These are phyloP conservation scores for Hondaea fermentalgiana DNA, from an alignment of 108 stramenopile genomes.

Conservation along the genomic window DNA sequence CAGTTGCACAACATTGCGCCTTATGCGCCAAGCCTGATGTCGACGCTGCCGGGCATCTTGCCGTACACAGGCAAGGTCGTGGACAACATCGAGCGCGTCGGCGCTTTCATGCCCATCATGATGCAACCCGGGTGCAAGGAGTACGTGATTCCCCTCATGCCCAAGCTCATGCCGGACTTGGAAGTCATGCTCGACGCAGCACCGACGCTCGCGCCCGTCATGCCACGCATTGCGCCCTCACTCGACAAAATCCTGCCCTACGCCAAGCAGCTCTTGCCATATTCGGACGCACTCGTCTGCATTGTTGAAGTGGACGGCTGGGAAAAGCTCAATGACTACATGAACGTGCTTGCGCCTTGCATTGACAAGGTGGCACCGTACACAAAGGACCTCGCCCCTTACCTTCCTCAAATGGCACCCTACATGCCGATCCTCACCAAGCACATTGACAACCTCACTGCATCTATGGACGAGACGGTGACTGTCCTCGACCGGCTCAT, in stretches of 20 bases:
- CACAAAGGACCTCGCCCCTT: neutral
- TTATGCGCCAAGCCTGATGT: neutral
- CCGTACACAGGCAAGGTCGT: neutral
- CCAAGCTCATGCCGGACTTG: conserved; percentile 4
- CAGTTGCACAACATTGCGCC: neutral
- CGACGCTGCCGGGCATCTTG: neutral
- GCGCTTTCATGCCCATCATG: neutral
- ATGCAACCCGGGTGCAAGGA: conserved; percentile 17
- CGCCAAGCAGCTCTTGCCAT: neutral
- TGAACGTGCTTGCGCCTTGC: neutral
- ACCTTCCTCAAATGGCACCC: neutral
- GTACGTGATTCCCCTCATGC: neutral
- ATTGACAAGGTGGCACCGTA: neutral
- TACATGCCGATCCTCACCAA: conserved; percentile 9
- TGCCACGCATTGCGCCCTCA: neutral
- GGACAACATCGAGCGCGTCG: conserved; percentile 3
- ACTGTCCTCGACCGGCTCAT: neutral
- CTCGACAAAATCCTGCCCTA: neutral
- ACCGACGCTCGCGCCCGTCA: neutral
- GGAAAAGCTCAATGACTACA: neutral
- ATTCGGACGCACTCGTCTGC: neutral
- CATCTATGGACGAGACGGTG: neutral
- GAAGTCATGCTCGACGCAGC: neutral
- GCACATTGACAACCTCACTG: conserved; percentile 3
- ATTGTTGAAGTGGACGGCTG: conserved; percentile 4